Conservation (phyloP, 371 early-diverging fungal species). For the Rhizopus sp. region DNA sequence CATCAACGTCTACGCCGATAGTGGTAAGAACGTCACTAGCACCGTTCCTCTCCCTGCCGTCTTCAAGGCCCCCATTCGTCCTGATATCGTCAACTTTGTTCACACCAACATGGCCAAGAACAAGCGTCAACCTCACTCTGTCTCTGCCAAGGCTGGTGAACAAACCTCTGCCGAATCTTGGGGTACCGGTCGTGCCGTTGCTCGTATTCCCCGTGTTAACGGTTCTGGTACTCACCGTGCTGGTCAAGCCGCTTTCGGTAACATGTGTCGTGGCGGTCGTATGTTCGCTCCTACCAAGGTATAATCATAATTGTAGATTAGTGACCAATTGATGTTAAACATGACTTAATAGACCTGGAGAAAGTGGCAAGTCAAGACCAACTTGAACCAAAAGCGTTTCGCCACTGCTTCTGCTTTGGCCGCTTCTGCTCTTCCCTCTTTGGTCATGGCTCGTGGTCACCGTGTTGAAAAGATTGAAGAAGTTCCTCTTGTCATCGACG, state of each 20-base stretch:
- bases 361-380: constrained; percentile 99
- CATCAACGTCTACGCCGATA: constrained; percentile 87
- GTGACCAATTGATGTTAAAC: not conserved
- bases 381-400: constrained; percentile 98
- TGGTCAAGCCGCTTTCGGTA: constrained; percentile 99
- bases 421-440: constrained; percentile 94
- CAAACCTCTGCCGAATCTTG: constrained; percentile 99
- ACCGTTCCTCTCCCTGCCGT: constrained; percentile 94
- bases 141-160: constrained; percentile 98
- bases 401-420: constrained; percentile 99
- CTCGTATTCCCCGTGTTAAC: constrained; percentile 99
- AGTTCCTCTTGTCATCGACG: constrained; percentile 96
- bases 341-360: constrained; percentile 76
- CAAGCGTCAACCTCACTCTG: constrained; percentile 48
- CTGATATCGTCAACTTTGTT: constrained; percentile 96
- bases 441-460: constrained; percentile 99
- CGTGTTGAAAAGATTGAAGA: constrained; percentile 93
- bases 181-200: constrained; percentile 99
- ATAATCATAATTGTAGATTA: not conserved
- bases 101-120: constrained; percentile 87
- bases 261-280: constrained; percentile 82
- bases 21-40: constrained; percentile 70
- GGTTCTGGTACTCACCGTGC: constrained; percentile 99
- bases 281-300: constrained; percentile 99
- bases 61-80: constrained; percentile 97